A percentile compares a stretch with the other conserved stretches of the same genome.
phyloP scores from a whole-genome alignment of 2,329 filamentous ascomycete genomes.

The Amphichorda felina region DNA sequence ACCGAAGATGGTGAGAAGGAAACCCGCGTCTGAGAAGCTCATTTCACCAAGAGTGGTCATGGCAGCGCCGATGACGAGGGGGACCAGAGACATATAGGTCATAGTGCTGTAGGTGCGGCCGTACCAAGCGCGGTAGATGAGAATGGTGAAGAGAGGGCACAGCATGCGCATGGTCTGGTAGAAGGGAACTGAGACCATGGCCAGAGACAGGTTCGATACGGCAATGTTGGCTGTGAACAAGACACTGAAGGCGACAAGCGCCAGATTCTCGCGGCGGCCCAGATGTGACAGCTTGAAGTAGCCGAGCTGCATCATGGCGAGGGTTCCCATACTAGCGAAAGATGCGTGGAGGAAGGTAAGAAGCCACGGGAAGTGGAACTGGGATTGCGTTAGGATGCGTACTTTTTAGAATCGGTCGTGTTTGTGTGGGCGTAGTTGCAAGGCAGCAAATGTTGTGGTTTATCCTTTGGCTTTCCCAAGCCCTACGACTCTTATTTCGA shows the following conservation, averaged over 20 bases:
- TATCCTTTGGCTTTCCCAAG: too few species aligned
- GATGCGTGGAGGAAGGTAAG: slow-evolving; percentile 45
- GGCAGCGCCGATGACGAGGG: slow-evolving; percentile 46
- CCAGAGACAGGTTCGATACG: slow-evolving; percentile 50
- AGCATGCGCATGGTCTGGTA: slow-evolving; percentile 54
- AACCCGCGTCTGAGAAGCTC: slow-evolving; percentile 46
- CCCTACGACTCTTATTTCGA: too few species aligned
- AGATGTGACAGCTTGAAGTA: slow-evolving; percentile 41
- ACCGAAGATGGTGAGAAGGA: slow-evolving; percentile 40
- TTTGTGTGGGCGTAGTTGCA: too few species aligned
- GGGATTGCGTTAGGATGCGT: neutral
- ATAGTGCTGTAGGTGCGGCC: slow-evolving; percentile 38
- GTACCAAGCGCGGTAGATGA: slow-evolving; percentile 47
- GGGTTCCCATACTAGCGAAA: slow-evolving; percentile 45
- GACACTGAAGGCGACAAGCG: slow-evolving; percentile 45
- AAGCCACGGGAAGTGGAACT: slow-evolving; percentile 51
- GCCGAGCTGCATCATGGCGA: slow-evolving; percentile 35
- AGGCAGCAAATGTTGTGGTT: too few species aligned
- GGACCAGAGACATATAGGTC: slow-evolving; percentile 48
- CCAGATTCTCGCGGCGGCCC: slow-evolving; percentile 37
- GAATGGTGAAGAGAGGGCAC: slow-evolving; percentile 47
- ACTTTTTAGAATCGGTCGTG: too few species aligned
- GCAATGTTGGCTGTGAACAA: slow-evolving; percentile 54
- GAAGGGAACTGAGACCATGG: slow-evolving; percentile 52
- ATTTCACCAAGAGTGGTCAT: slow-evolving; percentile 52